Evolutionary conservation across 225 moss, liverwort and hornwort genomes (phyloP).

Genomic region (Anthoceros angustus): DNA sequence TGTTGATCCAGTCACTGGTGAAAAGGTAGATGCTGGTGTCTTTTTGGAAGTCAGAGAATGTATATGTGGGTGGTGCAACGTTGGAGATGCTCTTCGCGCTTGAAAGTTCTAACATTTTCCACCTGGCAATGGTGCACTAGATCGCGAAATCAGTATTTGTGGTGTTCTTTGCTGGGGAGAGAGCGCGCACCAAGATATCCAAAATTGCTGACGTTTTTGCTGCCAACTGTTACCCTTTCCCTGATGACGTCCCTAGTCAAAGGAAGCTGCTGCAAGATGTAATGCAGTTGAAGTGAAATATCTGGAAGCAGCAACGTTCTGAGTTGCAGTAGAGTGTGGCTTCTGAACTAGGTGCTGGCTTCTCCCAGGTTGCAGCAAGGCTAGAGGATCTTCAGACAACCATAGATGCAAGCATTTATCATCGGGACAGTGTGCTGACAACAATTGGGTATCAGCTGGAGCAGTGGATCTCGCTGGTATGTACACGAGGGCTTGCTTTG

Average conservation of each 20-base stretch:
- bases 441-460: conserved; percentile 73
- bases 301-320: no score
- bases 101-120: not conserved
- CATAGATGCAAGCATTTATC: conserved; percentile 74
- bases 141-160: conserved; percentile 88
- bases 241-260: conserved; percentile 63
- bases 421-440: conserved; percentile 73
- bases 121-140: conserved; percentile 18
- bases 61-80: not conserved
- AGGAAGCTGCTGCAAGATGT: conserved; percentile 76
- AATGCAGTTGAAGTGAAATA: not conserved
- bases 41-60: not conserved
- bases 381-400: conserved; percentile 73
- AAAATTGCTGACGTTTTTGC: conserved; percentile 97
- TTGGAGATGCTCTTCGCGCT: not conserved
- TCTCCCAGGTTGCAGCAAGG: conserved; percentile 48
- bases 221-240: conserved; percentile 92
- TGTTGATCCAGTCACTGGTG: conserved; percentile 78
- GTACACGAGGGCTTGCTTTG: not conserved
- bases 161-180: conserved; percentile 85
- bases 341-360: not conserved
- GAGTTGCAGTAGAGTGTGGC: not conserved
- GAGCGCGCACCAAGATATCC: conserved; percentile 79
- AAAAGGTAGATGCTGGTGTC: conserved; percentile 41
- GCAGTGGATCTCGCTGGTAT: conserved; percentile 86